These are phyloP conservation scores for Penicillium dipodomyicola DNA, from an alignment of 495 filamentous ascomycete genomes.

Conservation along the genomic window DNA sequence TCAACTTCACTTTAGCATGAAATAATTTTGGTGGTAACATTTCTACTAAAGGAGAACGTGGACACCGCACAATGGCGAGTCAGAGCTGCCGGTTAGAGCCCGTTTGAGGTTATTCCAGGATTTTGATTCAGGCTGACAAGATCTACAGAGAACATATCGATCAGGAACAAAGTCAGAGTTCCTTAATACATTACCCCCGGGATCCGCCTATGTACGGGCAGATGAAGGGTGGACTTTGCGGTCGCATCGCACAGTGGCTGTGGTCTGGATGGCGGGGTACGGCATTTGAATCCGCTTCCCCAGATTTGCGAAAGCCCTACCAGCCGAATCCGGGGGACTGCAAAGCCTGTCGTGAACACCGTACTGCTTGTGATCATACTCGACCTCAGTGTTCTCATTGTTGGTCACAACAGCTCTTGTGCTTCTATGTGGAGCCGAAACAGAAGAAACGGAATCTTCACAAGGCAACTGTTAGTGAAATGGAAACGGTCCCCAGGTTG, in stretches of 20 bases:
- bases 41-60: neutral
- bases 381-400: constrained; percentile 39
- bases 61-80: neutral
- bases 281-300: constrained; percentile 7
- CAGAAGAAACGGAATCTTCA: constrained; percentile 1
- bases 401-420: constrained; percentile 37
- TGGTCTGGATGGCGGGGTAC: constrained; percentile 22
- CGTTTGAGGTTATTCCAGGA: neutral
- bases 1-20: neutral
- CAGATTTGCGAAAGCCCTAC: constrained; percentile 4
- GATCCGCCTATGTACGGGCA: neutral
- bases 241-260: constrained; percentile 22
- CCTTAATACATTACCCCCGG: neutral
- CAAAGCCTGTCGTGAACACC: constrained; percentile 35
- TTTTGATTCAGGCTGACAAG: neutral
- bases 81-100: neutral
- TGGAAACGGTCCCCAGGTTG: neutral
- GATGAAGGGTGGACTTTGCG: constrained; percentile 12
- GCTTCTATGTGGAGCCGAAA: constrained; percentile 35
- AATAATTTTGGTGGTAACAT: neutral
- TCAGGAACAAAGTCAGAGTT: neutral
- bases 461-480: neutral
- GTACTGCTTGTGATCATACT: constrained; percentile 33
- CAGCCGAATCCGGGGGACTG: constrained; percentile 19
- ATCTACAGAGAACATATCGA: constrained; percentile 5